Evolutionary conservation across 441 rosid genomes (phyloP), one percentile per base, ranked within the genome.

Genomic region (Adansonia gregorii): DNA sequence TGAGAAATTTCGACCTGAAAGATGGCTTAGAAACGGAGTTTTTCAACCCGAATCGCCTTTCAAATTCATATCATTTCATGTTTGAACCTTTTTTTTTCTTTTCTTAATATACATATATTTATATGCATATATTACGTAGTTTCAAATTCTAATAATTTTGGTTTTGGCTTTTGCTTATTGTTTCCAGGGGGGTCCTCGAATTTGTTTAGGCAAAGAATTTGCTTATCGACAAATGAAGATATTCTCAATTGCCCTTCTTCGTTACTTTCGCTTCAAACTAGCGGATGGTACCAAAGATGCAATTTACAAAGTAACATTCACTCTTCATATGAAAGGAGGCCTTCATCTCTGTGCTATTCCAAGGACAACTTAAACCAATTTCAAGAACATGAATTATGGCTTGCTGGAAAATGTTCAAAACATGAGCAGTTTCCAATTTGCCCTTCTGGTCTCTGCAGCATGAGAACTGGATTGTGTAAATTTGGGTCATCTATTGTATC

Each of bases 191-290:
- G 72, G 72, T 46, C 72, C 72, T 67, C 55, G 55, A 45, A 20
- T 83, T 7, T 88, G 90, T 67, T 75, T 89, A 0, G 90, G 87
- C 31, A 90, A 87, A 78, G 98, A 94, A 22, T 93, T 94, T 9
- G 95, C 95, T 2, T 93, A 90, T 75, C 80, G 95, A 73, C 93
- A 93, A 78, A 93, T 90, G 92, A 90, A 90, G 90, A 90, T 87
- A 52, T 86, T 83, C 72, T 72, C 88, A 5, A 87, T 91, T 9
- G 79, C 84, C 12, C 58, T 89, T 81, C 45, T 86, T 41, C 69
- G 85, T 41, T 52, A 77, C 24, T 90, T 87, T 46, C 20, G 22
- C 17, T 89, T 90, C 86, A 84, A 83, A 71, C 78, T 90, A 45
- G 68, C 80, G 1, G 87, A 87, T 27, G 90, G 85, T 61, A 73